phyloP scores from a whole-genome alignment of 352 stramenopile species.

The Thalassiosira delicatula region DNA sequence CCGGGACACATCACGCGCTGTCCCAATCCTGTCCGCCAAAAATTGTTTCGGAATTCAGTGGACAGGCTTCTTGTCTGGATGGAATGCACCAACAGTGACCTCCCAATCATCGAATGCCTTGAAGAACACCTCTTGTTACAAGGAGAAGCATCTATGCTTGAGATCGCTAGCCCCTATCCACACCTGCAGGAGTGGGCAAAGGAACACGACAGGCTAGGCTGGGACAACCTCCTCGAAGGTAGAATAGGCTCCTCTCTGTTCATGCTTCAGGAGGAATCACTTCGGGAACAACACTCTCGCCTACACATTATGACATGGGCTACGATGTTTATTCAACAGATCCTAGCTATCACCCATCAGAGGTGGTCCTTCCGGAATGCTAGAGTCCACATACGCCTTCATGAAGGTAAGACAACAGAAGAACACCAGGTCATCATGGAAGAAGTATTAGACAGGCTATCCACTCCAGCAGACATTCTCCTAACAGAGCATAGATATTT shows the following conservation, averaged over 20 bases:
- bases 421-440: neutral
- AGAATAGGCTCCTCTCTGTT: neutral
- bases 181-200: neutral
- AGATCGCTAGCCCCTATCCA: neutral
- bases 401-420: neutral
- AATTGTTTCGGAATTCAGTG: neutral
- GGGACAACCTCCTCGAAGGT: neutral
- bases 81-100: neutral
- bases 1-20: neutral
- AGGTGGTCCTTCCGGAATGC: neutral
- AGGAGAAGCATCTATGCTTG: neutral
- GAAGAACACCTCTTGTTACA: neutral
- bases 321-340: neutral
- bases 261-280: neutral
- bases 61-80: neutral
- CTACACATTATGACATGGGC: neutral
- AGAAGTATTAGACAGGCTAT: neutral
- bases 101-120: neutral
- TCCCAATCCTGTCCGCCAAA: neutral
- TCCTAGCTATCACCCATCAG: neutral
- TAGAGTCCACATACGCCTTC: neutral
- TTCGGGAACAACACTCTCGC: neutral
- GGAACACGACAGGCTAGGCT: neutral
- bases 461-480: neutral
- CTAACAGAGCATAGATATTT: neutral